Evolutionary conservation across 75 land plant genomes (phyloP).

Genomic region (Sequoia sempervirens): DNA sequence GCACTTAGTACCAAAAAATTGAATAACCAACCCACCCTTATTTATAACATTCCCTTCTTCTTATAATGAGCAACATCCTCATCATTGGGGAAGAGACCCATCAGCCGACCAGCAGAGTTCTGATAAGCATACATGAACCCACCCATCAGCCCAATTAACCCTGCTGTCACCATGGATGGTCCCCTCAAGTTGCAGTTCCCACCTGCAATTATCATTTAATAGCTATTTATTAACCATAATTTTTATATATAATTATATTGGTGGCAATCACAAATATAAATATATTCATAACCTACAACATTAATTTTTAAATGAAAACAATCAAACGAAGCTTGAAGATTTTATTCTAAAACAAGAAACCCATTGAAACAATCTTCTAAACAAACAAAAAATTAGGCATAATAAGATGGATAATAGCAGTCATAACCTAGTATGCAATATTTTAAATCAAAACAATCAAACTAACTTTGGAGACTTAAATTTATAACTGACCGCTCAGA

Average conservation of each 20-base stretch:
- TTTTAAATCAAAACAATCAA: background rate
- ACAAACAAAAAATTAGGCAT: background rate
- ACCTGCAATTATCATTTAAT: constrained; percentile 21
- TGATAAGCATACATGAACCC: constrained; percentile 97
- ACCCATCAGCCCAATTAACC: constrained; percentile 84
- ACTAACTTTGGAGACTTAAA: background rate
- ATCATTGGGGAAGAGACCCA: constrained; percentile 95
- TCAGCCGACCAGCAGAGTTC: constrained; percentile 83
- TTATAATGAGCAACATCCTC: constrained; percentile 56
- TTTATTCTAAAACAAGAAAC: background rate
- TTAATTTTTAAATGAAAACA: background rate
- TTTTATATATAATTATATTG: background rate
- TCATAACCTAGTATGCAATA: background rate
- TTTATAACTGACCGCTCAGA: background rate
- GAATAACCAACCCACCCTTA: background rate
- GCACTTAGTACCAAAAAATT: background rate
- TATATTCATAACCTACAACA: background rate
- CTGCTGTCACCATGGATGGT: constrained; percentile 96
- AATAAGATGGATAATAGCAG: background rate
- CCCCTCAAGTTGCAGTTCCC: constrained; percentile 75
- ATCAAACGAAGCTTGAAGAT: background rate
- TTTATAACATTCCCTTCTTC: constrained; percentile 16
- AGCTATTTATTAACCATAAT: background rate
- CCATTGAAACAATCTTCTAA: background rate
- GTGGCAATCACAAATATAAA: background rate